These are phyloP conservation scores for Eucalyptus sideroxylon DNA, from an alignment of 345 rosid genomes.

Conservation along the genomic window DNA sequence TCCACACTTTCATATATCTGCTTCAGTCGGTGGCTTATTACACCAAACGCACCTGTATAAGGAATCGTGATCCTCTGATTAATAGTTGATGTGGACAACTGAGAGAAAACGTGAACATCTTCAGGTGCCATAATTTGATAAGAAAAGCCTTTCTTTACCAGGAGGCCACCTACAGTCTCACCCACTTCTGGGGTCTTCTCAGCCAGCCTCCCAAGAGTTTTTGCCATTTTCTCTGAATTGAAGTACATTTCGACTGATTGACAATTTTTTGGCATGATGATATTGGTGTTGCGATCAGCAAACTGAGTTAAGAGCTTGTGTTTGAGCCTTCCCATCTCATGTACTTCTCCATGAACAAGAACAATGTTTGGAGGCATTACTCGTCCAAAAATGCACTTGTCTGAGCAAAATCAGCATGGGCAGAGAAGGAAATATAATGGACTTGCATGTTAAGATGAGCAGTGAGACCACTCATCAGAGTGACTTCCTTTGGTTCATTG, in stretches of 20 bases:
- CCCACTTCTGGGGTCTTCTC: constrained; percentile 77
- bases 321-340: constrained; percentile 90
- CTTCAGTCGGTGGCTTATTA: constrained; percentile 68
- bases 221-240: constrained; percentile 89
- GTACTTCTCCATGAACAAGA: constrained; percentile 92
- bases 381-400: constrained; percentile 89
- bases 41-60: constrained; percentile 64
- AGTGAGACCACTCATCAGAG: constrained; percentile 81
- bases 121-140: constrained; percentile 15
- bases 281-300: constrained; percentile 66
- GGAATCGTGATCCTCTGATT: constrained; percentile 81
- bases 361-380: constrained; percentile 91
- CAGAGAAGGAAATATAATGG: constrained; percentile 90
- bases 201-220: constrained; percentile 73
- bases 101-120: constrained; percentile 87
- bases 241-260: constrained; percentile 82
- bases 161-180: constrained; percentile 67
- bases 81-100: constrained; percentile 61
- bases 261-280: constrained; percentile 84
- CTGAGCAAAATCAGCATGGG: constrained; percentile 97
- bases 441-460: constrained; percentile 89
- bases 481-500: constrained; percentile 87
- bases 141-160: constrained; percentile 43
- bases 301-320: constrained; percentile 73
- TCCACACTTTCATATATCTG: constrained; percentile 83